A percentile compares a stretch with the other conserved stretches of the same genome.
Evolutionary conservation across 73 alveolate species (phyloP).

Genomic region (Uronychia binucleata): DNA sequence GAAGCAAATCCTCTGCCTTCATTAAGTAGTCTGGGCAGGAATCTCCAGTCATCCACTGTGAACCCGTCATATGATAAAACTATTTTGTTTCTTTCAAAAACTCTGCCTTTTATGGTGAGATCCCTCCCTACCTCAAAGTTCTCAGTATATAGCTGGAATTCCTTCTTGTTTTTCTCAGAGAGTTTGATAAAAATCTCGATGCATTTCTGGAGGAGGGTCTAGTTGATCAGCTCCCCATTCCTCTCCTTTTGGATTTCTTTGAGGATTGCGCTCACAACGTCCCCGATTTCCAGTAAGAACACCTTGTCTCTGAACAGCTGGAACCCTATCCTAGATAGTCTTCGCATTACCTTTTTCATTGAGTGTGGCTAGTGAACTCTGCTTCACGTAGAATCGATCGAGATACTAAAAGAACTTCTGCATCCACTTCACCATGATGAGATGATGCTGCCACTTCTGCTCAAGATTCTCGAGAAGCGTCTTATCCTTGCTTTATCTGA

Average conservation of each 20-base stretch:
- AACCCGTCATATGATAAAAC: slow-evolving; percentile 37
- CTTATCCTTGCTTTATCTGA: slow-evolving; percentile 43
- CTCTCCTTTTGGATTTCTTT: slow-evolving; percentile 69
- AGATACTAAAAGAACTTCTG: slow-evolving; percentile 75
- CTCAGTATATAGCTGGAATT: slow-evolving; percentile 4
- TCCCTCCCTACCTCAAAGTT: not conserved
- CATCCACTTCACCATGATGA: slow-evolving; percentile 80
- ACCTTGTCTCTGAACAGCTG: slow-evolving; percentile 64
- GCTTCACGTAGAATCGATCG: slow-evolving; percentile 79
- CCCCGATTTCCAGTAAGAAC: slow-evolving; percentile 47
- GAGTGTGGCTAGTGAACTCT: slow-evolving; percentile 68
- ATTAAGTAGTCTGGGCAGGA: slow-evolving; percentile 64
- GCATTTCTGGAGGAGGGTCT: not conserved
- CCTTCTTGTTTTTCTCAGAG: not conserved
- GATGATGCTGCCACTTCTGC: slow-evolving; percentile 73
- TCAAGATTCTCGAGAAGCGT: slow-evolving; percentile 53
- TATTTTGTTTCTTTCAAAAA: slow-evolving; percentile 40
- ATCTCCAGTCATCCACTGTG: slow-evolving; percentile 55
- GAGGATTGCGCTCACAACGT: slow-evolving; percentile 62
- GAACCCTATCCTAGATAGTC: not conserved
- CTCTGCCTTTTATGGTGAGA: slow-evolving; percentile 7
- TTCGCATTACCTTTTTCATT: slow-evolving; percentile 49
- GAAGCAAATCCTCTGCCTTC: slow-evolving; percentile 46
- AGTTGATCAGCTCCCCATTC: slow-evolving; percentile 44
- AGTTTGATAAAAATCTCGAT: slow-evolving; percentile 17